These are phyloP conservation scores for Parastagonospora avenae DNA, from an alignment of 2,329 filamentous ascomycete species.

Conservation along the genomic window DNA sequence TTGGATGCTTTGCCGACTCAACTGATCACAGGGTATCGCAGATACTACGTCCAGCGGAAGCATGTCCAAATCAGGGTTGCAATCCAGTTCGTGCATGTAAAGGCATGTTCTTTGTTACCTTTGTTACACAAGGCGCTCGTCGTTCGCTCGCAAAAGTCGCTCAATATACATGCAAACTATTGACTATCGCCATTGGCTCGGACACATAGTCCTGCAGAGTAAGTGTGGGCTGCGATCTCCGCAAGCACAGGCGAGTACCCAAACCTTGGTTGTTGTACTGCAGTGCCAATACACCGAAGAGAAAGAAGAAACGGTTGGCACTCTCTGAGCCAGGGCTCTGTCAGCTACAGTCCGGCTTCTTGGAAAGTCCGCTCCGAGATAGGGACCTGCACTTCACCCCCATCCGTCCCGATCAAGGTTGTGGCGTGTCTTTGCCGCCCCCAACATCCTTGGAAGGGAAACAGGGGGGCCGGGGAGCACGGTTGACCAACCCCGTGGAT, in stretches of 20 bases:
- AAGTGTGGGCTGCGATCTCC: constrained; percentile 2
- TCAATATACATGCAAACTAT: constrained; percentile 13
- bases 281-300: too few relatives aligned
- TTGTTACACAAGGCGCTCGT: constrained; percentile 11
- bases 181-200: too few relatives aligned
- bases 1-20: constrained; percentile 12
- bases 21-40: constrained; percentile 25
- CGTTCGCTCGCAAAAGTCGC: constrained; percentile 32
- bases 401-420: constrained; percentile 13
- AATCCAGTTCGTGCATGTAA: constrained; percentile 1
- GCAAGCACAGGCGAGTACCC: too few relatives aligned
- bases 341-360: too few relatives aligned
- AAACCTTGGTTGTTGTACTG: too few relatives aligned
- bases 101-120: constrained; percentile 2
- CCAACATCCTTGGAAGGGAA: constrained; percentile 19
- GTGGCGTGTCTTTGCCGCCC: constrained; percentile 21
- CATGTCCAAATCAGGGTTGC: constrained; percentile 4
- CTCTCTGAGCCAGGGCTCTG: too few relatives aligned
- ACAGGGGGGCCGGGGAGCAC: constrained; percentile 19
- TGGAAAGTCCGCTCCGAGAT: too few relatives aligned
- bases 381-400: constrained; percentile 15
- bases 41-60: constrained; percentile 11
- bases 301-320: too few relatives aligned
- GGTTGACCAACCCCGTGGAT: constrained; percentile 18
- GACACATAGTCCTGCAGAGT: neutral